Evolutionary conservation across 2,329 filamentous ascomycete genomes (phyloP).

Genomic region (Sarocladiaceae sp.): DNA sequence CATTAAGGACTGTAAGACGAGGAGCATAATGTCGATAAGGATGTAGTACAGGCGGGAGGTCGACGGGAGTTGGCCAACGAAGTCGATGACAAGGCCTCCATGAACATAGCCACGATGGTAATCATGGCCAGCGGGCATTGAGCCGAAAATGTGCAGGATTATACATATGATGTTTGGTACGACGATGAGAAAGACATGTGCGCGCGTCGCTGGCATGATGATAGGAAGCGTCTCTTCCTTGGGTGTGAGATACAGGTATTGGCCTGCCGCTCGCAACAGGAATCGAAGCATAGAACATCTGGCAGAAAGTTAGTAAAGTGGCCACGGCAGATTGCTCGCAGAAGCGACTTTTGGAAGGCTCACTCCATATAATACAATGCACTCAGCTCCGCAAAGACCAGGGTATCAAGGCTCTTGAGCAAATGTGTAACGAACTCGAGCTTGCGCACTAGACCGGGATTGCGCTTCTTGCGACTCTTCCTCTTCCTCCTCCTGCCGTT

Average conservation of each 20-base stretch:
- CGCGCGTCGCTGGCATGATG: constrained; percentile 47
- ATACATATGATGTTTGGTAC: constrained; percentile 55
- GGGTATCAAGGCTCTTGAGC: constrained; percentile 53
- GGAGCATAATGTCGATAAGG: constrained; percentile 47
- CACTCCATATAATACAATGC: constrained; percentile 67
- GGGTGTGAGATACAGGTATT: constrained; percentile 59
- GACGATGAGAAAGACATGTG: constrained; percentile 53
- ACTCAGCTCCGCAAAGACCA: constrained; percentile 59
- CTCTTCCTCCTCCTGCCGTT: constrained; percentile 27
- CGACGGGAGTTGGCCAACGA: constrained; percentile 60
- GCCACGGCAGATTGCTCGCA: background rate
- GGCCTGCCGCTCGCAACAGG: constrained; percentile 49
- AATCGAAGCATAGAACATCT: constrained; percentile 62
- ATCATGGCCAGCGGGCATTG: constrained; percentile 51
- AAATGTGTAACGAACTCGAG: constrained; percentile 54
- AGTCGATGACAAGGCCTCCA: constrained; percentile 61
- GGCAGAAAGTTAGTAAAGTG: background rate
- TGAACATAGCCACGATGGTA: constrained; percentile 59
- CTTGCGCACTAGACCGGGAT: constrained; percentile 47
- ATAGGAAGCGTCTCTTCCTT: constrained; percentile 51
- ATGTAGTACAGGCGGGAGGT: constrained; percentile 50
- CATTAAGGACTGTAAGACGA: constrained; percentile 57
- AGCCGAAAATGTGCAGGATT: constrained; percentile 50
- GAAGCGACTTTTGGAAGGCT: constrained; percentile 17
- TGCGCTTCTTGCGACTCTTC: constrained; percentile 29